Evolutionary conservation across 2,329 filamentous ascomycete genomes (phyloP).

Genomic region (Pseudogymnoascus sp.): DNA sequence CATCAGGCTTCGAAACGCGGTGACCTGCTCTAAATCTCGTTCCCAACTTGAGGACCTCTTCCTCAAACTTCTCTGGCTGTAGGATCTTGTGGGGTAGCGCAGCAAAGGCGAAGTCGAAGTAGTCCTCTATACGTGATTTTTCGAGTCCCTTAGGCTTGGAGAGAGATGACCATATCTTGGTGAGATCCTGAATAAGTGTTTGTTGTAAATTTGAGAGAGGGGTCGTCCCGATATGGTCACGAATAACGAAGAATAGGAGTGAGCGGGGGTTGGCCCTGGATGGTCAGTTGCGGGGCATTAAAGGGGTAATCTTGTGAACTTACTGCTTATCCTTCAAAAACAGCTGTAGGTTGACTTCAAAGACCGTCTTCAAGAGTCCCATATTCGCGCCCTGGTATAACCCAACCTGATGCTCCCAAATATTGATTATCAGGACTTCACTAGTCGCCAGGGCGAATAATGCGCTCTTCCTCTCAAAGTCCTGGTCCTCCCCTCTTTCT

Average conservation of each 20-base stretch:
- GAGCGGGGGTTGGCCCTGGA: slow-evolving; percentile 74
- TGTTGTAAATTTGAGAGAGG: slow-evolving; percentile 83
- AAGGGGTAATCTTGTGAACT: slow-evolving; percentile 26
- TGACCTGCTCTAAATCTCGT: slow-evolving; percentile 75
- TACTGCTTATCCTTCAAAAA: slow-evolving; percentile 94
- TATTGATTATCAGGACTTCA: slow-evolving; percentile 96
- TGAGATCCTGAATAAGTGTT: slow-evolving; percentile 82
- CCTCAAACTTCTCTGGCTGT: slow-evolving; percentile 81
- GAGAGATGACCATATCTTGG: slow-evolving; percentile 84
- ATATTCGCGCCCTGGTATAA: slow-evolving; percentile 98
- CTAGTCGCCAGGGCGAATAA: slow-evolving; percentile 95
- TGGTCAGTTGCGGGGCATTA: slow-evolving; percentile 20
- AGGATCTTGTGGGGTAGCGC: slow-evolving; percentile 94
- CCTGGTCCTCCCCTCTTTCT: slow-evolving; percentile 94
- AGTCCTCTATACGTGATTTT: slow-evolving; percentile 83
- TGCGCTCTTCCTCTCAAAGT: slow-evolving; percentile 97
- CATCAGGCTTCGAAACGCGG: slow-evolving; percentile 54
- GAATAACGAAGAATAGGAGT: slow-evolving; percentile 95
- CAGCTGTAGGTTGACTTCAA: slow-evolving; percentile 94
- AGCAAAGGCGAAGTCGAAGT: slow-evolving; percentile 97
- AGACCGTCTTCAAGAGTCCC: slow-evolving; percentile 96
- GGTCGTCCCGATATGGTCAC: slow-evolving; percentile 88
- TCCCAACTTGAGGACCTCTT: slow-evolving; percentile 71
- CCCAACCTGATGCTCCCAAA: slow-evolving; percentile 98
- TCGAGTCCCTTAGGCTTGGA: slow-evolving; percentile 88